Conservation (phyloP, 2,329 filamentous ascomycete genomes). For the Neopestalotiopsis rosae region DNA sequence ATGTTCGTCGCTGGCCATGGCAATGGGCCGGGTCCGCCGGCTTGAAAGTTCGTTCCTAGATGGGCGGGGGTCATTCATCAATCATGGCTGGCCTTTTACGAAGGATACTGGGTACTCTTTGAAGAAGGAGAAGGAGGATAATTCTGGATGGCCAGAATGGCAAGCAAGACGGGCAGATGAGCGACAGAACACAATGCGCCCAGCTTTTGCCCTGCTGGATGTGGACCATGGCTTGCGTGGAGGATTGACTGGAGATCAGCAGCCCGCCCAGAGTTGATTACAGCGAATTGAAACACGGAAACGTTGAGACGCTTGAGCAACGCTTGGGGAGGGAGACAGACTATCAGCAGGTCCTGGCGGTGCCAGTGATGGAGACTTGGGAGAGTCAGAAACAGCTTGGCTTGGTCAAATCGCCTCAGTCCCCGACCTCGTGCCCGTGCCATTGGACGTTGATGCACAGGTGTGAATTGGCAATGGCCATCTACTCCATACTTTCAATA, state of each 20-base stretch:
- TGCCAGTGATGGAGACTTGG: not conserved
- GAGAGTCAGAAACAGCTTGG: constrained; percentile 11
- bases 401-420: not conserved
- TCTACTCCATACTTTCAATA: not conserved
- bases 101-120: not conserved
- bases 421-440: not conserved
- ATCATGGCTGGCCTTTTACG: not conserved
- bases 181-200: too few relatives aligned
- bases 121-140: not conserved
- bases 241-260: constrained; percentile 9
- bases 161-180: not conserved
- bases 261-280: not conserved
- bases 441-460: not conserved
- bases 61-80: not conserved
- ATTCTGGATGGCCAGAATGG: not conserved
- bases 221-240: not conserved
- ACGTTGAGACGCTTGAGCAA: constrained; percentile 17
- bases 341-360: not conserved
- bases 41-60: not conserved
- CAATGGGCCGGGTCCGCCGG: not conserved
- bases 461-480: not conserved
- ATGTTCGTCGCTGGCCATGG: constrained; percentile 7
- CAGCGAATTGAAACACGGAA: constrained; percentile 17
- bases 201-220: not conserved
- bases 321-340: not conserved